Base-by-base conservation (phyloP, 73 alveolate species). In the Paramecium sonneborni region DNA sequence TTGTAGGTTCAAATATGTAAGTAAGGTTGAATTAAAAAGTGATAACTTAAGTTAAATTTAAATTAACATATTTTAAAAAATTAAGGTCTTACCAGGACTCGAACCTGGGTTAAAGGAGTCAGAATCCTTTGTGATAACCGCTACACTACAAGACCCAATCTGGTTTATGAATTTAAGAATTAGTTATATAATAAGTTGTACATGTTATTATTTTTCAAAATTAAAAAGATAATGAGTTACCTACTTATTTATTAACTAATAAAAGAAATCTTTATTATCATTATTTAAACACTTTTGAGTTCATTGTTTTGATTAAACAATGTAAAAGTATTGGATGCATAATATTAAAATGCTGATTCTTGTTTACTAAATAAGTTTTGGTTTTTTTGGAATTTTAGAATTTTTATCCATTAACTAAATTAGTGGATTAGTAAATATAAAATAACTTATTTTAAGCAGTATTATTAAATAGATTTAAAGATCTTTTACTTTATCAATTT, bases 51-150 rank as follows among this genome's bases (percentile, higher is more conserved):
- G 26, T 0, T 14, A 46, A 46, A 12, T 46, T 12, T 0, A 46
- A 46, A 46, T 4, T 57, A 24, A 57, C 37, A 85, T 28, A 24
- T 3, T 7, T 52, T 39, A 82, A 94, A 92, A 92, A 94, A 58
- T 55, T 46, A 52, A 37, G 98, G 97, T 95, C 95, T 94, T 95
- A 95, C 98, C 96, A 96, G 95, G 98, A 95, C 89, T 95, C 96
- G 98, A 95, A 95, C 98, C 95, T 96, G 95, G 98, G 93, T 92
- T 92, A 88, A 92, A 67, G 95, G 98, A 95, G 93, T 95, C 96
- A 95, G 95, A 95, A 95, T 95, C 98, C 95, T 67, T 92, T 57
- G 98, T 95, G 98, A 90, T 95, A 93, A 93, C 98, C 98, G 92
- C 93, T 95, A 85, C 98, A 93, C 98, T 95, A 95, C 93, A 95